phyloP scores from a whole-genome alignment of 257 asterid genomes.

The Solanum virginianum region DNA sequence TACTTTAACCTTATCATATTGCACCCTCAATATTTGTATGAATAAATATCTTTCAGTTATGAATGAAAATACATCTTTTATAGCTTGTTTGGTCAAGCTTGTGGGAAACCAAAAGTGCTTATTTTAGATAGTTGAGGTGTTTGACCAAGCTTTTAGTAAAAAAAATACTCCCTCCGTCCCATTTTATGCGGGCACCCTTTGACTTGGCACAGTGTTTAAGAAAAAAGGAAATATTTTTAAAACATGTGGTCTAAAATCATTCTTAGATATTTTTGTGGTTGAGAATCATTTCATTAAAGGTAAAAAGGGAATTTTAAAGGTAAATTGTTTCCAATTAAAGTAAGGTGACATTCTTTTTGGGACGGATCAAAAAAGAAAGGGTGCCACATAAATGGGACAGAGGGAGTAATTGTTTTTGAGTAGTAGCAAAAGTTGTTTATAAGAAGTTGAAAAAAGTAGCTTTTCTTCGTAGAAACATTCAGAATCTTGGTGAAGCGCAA shows the following conservation, averaged over 20 bases:
- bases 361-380: too few relatives aligned
- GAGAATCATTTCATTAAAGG: too few relatives aligned
- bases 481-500: not conserved
- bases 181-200: too few relatives aligned
- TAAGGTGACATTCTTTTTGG: too few relatives aligned
- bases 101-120: not conserved
- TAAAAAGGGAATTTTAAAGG: too few relatives aligned
- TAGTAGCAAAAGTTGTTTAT: not conserved
- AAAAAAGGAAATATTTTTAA: too few relatives aligned
- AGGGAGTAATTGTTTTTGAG: not conserved
- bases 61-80: not conserved
- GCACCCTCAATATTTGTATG: not conserved
- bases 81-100: not conserved
- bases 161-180: too few relatives aligned
- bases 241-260: too few relatives aligned
- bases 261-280: too few relatives aligned
- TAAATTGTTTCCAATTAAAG: too few relatives aligned
- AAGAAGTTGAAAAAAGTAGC: not conserved
- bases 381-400: too few relatives aligned
- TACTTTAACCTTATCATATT: not conserved
- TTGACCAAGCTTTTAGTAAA: not conserved
- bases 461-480: not conserved
- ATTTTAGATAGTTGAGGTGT: not conserved
- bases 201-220: too few relatives aligned
- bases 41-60: not conserved